Base-by-base conservation (phyloP, 2,329 filamentous ascomycete genomes). In the Fusarium sp. region DNA sequence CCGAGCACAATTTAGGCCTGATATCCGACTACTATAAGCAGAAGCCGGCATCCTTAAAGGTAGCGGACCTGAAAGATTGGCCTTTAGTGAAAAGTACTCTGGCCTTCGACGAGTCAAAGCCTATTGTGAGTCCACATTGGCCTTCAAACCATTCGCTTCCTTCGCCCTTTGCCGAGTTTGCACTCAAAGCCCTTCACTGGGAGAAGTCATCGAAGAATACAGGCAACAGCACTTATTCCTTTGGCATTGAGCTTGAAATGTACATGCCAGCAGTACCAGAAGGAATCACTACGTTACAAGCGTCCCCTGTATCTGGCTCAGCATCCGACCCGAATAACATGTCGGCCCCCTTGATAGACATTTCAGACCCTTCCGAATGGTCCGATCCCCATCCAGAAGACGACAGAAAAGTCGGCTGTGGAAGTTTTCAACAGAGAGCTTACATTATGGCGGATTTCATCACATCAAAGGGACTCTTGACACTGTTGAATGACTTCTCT, bases 221-320 rank as follows among this genome's bases (percentile, higher is more conserved):
- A 9, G 11, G 19, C 4, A 55, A 53, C 8, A 47, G 51, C 34
- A 44, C 15, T 4, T 71, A 72, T 50, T 68, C 56, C 11, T 56
- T 72, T 19, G 69, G 67, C 12, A 42, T 71, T n/a, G 69, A 71
- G 56, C 48, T 71, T 10, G 69, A 71, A 43, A 30, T 70, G 21
- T 43, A 59, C 7, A 26, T 57, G 11, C 65, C 68, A n/a, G 24
- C 32, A 12, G 42, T 32, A n/a, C 40, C 17, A 8, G 6, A 7
- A 14, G 7, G 15, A 28, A 11, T 21, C 9, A 23, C 24, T 6
- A 12, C 19, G n/a, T 45, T 42, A 11, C 19, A 20, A 2, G 4
- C 23, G 7, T 17, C 52, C 12, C 20, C 14, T 20, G 24, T 20
- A 11, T 19, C 40, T 14, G 12, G 3, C 3, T 32, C 43, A 4